Evolutionary conservation across 306 rosid species (phyloP).

Genomic region (Acmispon strigosus): DNA sequence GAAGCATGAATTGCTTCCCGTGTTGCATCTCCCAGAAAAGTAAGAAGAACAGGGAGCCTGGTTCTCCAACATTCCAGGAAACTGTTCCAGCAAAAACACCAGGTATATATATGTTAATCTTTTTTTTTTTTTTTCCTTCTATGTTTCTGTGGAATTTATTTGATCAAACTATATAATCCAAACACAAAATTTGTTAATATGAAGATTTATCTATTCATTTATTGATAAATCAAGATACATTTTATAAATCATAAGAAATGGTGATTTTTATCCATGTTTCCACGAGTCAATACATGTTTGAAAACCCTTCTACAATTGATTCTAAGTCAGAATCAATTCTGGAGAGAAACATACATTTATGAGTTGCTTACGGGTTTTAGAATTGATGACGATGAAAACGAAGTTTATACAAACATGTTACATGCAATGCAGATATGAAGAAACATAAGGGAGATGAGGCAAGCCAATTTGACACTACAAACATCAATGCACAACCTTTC

Average conservation of each 20-base stretch:
- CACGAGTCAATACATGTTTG: too few species aligned
- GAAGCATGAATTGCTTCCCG: slow-evolving; percentile 76
- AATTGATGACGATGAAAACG: too few species aligned
- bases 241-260: background rate
- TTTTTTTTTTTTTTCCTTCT: too few species aligned
- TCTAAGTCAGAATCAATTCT: too few species aligned
- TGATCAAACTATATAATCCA: background rate
- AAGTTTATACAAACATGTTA: too few species aligned
- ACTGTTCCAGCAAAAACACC: slow-evolving; percentile 10
- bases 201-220: background rate
- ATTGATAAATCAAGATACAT: background rate
- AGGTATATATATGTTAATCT: slow-evolving; percentile 23
- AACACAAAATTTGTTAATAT: background rate
- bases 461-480: slow-evolving; percentile 18
- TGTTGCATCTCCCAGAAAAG: slow-evolving; percentile 58
- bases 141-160: too few species aligned
- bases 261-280: background rate
- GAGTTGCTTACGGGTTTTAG: too few species aligned
- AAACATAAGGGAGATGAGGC: slow-evolving; percentile 30
- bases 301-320: too few species aligned
- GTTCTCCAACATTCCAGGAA: slow-evolving; percentile 2
- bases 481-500: slow-evolving; percentile 42
- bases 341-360: too few species aligned
- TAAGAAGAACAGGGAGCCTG: slow-evolving; percentile 22
- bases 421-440: slow-evolving; percentile 25